Percentiles rank a stretch among this genome's conserved stretches.
phyloP scores from a whole-genome alignment of 371 early-diverging fungal genomes.

The Apophysomyces ossiformis region DNA sequence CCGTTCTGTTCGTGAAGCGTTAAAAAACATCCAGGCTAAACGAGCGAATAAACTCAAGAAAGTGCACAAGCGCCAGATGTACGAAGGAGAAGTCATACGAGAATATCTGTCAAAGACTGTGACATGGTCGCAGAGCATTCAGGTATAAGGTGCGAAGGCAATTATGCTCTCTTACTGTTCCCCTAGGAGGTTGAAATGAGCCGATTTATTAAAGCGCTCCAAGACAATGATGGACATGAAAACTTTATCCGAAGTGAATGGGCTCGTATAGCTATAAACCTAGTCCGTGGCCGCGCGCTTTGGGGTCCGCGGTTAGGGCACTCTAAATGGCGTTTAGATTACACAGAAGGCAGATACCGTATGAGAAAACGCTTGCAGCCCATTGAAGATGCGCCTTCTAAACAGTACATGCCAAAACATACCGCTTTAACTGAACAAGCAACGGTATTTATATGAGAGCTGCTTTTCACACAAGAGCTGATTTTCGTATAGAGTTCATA shows the following conservation, averaged over 20 bases:
- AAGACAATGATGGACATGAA: slow-evolving; percentile 67
- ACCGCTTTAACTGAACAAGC: slow-evolving; percentile 5
- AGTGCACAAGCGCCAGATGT: slow-evolving; percentile 49
- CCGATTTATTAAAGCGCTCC: slow-evolving; percentile 62
- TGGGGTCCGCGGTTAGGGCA: slow-evolving; percentile 57
- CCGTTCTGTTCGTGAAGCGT: slow-evolving; percentile 59
- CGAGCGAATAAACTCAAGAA: slow-evolving; percentile 63
- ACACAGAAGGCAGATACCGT: slow-evolving; percentile 70
- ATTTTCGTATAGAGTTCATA: not conserved
- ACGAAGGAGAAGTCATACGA: slow-evolving; percentile 57
- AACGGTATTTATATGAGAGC: not conserved
- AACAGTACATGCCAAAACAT: slow-evolving; percentile 59
- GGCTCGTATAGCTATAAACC: slow-evolving; percentile 58
- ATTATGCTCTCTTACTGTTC: not conserved
- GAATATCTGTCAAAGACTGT: slow-evolving; percentile 62
- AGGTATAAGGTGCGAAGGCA: slow-evolving; percentile 26
- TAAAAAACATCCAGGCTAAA: slow-evolving; percentile 50
- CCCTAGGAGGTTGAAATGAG: slow-evolving; percentile 57
- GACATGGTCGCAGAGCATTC: slow-evolving; percentile 64
- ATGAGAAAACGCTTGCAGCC: slow-evolving; percentile 63
- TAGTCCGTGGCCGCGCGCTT: slow-evolving; percentile 65
- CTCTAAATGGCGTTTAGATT: slow-evolving; percentile 73
- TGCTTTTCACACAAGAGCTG: not conserved
- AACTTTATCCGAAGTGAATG: slow-evolving; percentile 72
- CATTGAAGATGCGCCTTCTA: slow-evolving; percentile 25